Base-by-base conservation (phyloP, 768 basidiomycete species). In the Porpolomopsis calyptriformis region DNA sequence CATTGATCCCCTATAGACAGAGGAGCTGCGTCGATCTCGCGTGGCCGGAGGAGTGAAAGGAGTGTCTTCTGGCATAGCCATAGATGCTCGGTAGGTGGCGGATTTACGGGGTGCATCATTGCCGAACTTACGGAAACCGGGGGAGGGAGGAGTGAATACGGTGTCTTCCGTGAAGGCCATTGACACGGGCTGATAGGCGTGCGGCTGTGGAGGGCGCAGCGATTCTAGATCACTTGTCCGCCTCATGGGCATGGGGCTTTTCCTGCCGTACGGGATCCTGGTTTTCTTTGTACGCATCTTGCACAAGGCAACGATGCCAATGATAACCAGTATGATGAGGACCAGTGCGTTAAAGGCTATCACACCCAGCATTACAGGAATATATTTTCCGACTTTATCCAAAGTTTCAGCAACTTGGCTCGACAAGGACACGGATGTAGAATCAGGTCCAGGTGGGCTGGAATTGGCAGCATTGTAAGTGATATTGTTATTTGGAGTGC, bases 271-370 rank as follows among this genome's bases (percentile, higher is more conserved):
- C 19, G 53, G 49, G 22, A 59, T 63, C 43, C 61, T 57, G 18
- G 58, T 51, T 8, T 61, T 58, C 22, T 54, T 53, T 50, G 60
- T 65, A 45, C 68, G 60, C 47, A 62, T 58, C 47, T 40, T 75
- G 64, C 71, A 79, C 53, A 78, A 64, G 33, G 71, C 66, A 40
- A 77, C 55, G 42, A 76, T 60, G 52, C 75, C 84, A 5, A 71
- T 69, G 27, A 77, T 59, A 49, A 68, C 60, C 47, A 86, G 70
- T 23, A 72, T 62, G 45, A 85, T 59, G 48, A 89, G 61, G 45
- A 85, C 70, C 22, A 86, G 63, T 4, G 85, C 81, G 55, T 91
- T 91, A 53, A 90, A 69, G 27, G 78, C 87, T 56, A 88, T 76
- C 48, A 89, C 62, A 22, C 70, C 87, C 42, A 90, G 69, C 66